Conservation (phyloP, 148 eudicot genomes). For the Cornus controversa region DNA sequence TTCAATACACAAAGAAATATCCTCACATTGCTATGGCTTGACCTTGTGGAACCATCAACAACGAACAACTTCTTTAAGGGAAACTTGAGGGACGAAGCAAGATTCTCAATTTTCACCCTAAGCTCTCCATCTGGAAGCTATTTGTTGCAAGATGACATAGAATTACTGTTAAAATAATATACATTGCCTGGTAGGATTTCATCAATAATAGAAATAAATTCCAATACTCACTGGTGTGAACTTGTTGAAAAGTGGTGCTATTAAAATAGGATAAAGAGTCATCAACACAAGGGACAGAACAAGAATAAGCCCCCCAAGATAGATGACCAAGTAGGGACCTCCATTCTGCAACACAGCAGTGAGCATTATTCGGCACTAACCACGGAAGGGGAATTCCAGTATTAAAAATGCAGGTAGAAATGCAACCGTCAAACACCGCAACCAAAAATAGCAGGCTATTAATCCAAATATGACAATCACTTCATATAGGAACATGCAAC, state of each 20-base stretch:
- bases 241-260: conserved; percentile 97
- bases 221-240: conserved; percentile 82
- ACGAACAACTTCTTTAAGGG: conserved; percentile 95
- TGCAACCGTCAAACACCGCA: too few species aligned
- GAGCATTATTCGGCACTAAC: neutral
- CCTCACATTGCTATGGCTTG: conserved; percentile 99
- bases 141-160: conserved; percentile 22
- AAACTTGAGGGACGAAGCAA: conserved; percentile 89
- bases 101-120: conserved; percentile 76
- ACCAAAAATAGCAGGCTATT: too few species aligned
- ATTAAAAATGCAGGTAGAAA: too few species aligned
- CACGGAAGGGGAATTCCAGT: neutral
- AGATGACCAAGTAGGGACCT: conserved; percentile 96
- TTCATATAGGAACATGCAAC: neutral
- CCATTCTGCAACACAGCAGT: conserved; percentile 74
- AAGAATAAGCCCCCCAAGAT: conserved; percentile 96
- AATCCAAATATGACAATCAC: neutral
- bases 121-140: conserved; percentile 96
- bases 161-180: neutral
- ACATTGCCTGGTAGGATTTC: neutral
- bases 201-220: neutral
- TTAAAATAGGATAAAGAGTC: conserved; percentile 85
- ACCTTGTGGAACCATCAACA: conserved; percentile 98
- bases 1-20: conserved; percentile 16
- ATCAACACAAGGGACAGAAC: conserved; percentile 86